Evolutionary conservation across 2,329 filamentous ascomycete species (phyloP), one percentile per base, ranked within the genome.

Genomic region (Pyrenophora graminea): DNA sequence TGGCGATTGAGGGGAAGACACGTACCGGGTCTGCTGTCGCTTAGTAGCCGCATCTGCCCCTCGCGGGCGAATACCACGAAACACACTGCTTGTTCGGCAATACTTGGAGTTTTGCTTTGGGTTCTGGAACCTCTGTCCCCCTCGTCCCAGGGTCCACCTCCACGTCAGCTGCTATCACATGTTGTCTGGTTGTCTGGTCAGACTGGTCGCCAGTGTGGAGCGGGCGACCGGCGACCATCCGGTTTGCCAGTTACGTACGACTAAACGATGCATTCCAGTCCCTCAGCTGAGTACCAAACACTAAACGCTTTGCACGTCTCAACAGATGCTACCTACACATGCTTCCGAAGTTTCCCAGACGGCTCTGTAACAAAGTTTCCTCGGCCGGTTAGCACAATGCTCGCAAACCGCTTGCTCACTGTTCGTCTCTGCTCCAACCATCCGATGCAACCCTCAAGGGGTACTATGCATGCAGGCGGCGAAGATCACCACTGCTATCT

Each of bases 1-100:
- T 36, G 43, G 57, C 64, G 51, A 63, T 62, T 65, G 56, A 61
- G 62, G 52, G 61, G 53, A 56, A 55, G 63, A 61, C 66, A 68
- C 63, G 67, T 69, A 48, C 55, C 48, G 30, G 40, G 25, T 43
- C 25, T 45, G 37, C 39, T 37, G 52, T 25, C 49, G 47, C 45
- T 41, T 39, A 25, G 23, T 25, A 39, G 13, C 39, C 18, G 25
- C 18, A 30, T 31, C 47, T 38, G 37, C 40, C 32, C 45, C 49
- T 45, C 50, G 18, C 47, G 50, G 55, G 55, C 56, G 56, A 59
- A 50, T 50, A 55, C 53, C 39, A 52, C 59, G 55, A 63, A 50
- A 61, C 58, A 45, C 43, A 39, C 55, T 44, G 47, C 40, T 51
- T 45, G 39, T 43, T 52, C 48, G 49, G 52, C 53, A 50, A 41